Percentiles rank a stretch among this genome's conserved stretches.
These are phyloP conservation scores for Ophiognomonia clavigignenti-juglandacearum DNA, from an alignment of 2,329 filamentous ascomycete species.

Conservation along the genomic window DNA sequence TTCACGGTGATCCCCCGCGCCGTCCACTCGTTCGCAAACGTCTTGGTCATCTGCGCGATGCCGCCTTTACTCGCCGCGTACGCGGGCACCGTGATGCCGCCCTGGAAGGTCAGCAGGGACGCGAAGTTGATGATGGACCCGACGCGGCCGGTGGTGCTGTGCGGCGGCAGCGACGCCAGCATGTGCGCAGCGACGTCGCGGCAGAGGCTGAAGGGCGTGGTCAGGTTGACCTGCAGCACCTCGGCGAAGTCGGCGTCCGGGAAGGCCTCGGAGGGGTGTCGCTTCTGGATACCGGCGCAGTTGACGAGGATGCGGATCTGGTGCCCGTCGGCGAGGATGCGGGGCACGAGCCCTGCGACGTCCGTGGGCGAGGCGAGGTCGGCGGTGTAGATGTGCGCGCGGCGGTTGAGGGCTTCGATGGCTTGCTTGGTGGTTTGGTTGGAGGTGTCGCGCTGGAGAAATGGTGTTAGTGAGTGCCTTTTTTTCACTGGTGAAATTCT, in stretches of 20 bases:
- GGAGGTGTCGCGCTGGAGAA: constrained; percentile 27
- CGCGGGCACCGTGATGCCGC: constrained; percentile 81
- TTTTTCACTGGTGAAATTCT: not conserved
- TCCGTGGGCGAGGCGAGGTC: constrained; percentile 60
- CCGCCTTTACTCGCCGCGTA: constrained; percentile 85
- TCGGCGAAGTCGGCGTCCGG: constrained; percentile 73
- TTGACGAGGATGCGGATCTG: constrained; percentile 76
- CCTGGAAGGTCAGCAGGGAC: constrained; percentile 77
- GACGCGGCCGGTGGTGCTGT: constrained; percentile 45
- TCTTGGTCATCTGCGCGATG: constrained; percentile 79
- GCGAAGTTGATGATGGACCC: constrained; percentile 82
- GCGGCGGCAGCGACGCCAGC: constrained; percentile 52
- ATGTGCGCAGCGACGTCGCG: constrained; percentile 77
- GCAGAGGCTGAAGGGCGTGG: constrained; percentile 71
- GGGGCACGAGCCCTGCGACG: constrained; percentile 56
- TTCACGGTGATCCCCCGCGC: constrained; percentile 78
- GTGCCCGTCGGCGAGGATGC: constrained; percentile 57
- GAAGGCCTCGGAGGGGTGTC: constrained; percentile 71
- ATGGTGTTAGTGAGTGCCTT: not conserved
- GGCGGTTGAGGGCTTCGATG: constrained; percentile 62
- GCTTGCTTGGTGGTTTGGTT: constrained; percentile 51
- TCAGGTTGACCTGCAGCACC: constrained; percentile 84
- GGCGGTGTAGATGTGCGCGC: constrained; percentile 61
- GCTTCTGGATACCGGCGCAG: constrained; percentile 79
- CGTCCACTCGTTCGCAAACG: constrained; percentile 82